Evolutionary conservation across 2,329 filamentous ascomycete genomes (phyloP).

Genomic region (Penicillium sp.): DNA sequence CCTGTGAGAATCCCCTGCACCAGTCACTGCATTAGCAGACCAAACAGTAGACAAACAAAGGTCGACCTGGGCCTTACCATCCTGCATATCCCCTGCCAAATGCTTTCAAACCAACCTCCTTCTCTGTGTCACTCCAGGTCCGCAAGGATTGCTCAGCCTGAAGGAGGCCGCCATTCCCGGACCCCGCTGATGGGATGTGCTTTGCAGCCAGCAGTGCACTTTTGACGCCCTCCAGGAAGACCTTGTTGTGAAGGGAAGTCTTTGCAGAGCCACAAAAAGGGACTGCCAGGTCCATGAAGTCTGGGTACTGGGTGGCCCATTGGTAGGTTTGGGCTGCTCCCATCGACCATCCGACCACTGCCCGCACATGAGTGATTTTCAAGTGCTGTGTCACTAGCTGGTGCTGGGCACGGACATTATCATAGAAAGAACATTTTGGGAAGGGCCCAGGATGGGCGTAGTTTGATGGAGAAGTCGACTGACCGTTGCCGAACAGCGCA

Average conservation of each 20-base stretch:
- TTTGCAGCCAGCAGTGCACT: constrained; percentile 51
- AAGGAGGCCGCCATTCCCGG: constrained; percentile 43
- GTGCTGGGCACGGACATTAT: constrained; percentile 61
- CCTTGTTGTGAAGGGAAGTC: constrained; percentile 59
- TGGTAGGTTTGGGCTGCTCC: constrained; percentile 59
- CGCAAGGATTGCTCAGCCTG: too few species aligned
- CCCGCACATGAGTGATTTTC: constrained; percentile 50
- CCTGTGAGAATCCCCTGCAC: constrained; percentile 67
- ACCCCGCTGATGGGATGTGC: constrained; percentile 45
- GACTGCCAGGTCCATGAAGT: constrained; percentile 57
- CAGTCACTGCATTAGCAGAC: too few species aligned
- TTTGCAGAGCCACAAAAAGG: constrained; percentile 60
- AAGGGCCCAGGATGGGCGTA: constrained; percentile 48
- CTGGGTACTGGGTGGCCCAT: constrained; percentile 55
- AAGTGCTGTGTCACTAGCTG: constrained; percentile 56
- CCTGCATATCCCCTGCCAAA: constrained; percentile 68
- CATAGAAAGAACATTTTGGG: constrained; percentile 56
- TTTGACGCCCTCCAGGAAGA: constrained; percentile 60
- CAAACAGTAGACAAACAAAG: too few species aligned
- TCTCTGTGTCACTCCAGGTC: too few species aligned
- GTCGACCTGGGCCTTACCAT: too few species aligned
- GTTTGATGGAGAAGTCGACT: constrained; percentile 61
- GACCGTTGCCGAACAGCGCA: constrained; percentile 60
- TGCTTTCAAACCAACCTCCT: constrained; percentile 55
- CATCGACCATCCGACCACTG: constrained; percentile 64